These are phyloP conservation scores for Penicillium sp. DNA, from an alignment of 2,329 filamentous ascomycete species.

Conservation along the genomic window DNA sequence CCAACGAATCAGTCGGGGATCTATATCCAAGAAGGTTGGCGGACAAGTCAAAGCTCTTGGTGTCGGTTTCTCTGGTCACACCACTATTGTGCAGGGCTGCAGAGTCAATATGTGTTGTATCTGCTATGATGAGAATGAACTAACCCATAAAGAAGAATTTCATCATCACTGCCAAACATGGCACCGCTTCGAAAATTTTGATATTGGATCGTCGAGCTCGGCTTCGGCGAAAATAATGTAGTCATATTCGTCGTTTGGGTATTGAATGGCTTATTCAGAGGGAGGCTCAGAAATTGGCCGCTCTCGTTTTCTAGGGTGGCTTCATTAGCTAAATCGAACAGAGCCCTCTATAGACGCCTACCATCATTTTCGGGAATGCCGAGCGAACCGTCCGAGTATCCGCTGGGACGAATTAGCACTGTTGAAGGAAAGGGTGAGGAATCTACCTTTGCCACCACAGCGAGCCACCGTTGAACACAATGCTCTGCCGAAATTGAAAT, in stretches of 20 bases:
- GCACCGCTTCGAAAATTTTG: constrained; percentile 54
- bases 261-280: constrained; percentile 1
- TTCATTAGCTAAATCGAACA: not conserved
- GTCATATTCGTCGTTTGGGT: constrained; percentile 2
- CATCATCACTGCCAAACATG: constrained; percentile 58
- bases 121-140: not conserved
- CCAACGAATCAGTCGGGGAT: constrained; percentile 46
- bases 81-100: constrained; percentile 35
- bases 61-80: constrained; percentile 34
- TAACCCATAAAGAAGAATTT: constrained; percentile 58
- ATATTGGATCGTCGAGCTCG: constrained; percentile 44
- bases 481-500: constrained; percentile 53
- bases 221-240: not conserved
- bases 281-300: constrained; percentile 2
- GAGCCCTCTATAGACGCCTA: constrained; percentile 25
- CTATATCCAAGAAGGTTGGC: constrained; percentile 48
- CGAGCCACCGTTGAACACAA: constrained; percentile 61
- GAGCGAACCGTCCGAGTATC: constrained; percentile 43
- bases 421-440: not conserved
- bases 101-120: not conserved
- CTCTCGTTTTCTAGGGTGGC: constrained; percentile 1
- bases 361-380: constrained; percentile 32
- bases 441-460: constrained; percentile 48
- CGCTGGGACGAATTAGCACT: constrained; percentile 17
- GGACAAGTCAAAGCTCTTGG: constrained; percentile 36